These are phyloP conservation scores for Ophiosphaerella korrae DNA, from an alignment of 2,329 filamentous ascomycete species.

Conservation along the genomic window DNA sequence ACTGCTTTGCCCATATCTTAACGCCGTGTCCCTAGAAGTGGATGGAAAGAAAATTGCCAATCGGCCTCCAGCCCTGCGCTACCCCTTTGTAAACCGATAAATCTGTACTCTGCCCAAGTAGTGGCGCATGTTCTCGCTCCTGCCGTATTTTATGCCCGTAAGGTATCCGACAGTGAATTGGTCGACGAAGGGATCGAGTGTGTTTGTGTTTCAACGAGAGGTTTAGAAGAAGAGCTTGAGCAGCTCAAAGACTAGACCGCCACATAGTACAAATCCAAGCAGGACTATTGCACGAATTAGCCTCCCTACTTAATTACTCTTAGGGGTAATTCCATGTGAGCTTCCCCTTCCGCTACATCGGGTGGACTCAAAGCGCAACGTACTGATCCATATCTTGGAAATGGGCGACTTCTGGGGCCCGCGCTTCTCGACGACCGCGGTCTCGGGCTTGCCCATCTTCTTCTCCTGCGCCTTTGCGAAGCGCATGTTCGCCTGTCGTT, in stretches of 20 bases:
- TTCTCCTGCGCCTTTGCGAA: slow-evolving; percentile 75
- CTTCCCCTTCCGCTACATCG: too few species aligned
- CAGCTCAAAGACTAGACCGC: slow-evolving; percentile 64
- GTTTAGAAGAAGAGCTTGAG: slow-evolving; percentile 54
- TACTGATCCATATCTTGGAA: slow-evolving; percentile 64
- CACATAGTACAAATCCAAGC: slow-evolving; percentile 67
- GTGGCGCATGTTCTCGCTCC: background rate
- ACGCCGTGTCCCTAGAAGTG: slow-evolving; percentile 10
- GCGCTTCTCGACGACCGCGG: slow-evolving; percentile 55
- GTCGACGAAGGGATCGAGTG: background rate
- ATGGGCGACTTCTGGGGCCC: slow-evolving; percentile 59
- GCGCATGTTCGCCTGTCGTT: slow-evolving; percentile 79
- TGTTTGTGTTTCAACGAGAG: background rate
- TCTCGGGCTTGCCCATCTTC: slow-evolving; percentile 71
- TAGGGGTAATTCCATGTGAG: too few species aligned
- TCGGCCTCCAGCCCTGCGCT: background rate
- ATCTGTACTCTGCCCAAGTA: background rate
- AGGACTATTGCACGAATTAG: slow-evolving; percentile 51
- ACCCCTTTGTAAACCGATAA: background rate
- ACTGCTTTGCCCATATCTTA: background rate
- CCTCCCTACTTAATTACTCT: background rate
- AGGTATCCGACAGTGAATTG: background rate
- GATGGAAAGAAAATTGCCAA: slow-evolving; percentile 1
- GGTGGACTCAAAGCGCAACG: slow-evolving; percentile 32
- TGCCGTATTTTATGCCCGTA: background rate